Percentiles rank a stretch among this genome's conserved stretches.
phyloP scores from a whole-genome alignment of 176 grass and related monocot genomes.

The Triticum timopheevii region DNA sequence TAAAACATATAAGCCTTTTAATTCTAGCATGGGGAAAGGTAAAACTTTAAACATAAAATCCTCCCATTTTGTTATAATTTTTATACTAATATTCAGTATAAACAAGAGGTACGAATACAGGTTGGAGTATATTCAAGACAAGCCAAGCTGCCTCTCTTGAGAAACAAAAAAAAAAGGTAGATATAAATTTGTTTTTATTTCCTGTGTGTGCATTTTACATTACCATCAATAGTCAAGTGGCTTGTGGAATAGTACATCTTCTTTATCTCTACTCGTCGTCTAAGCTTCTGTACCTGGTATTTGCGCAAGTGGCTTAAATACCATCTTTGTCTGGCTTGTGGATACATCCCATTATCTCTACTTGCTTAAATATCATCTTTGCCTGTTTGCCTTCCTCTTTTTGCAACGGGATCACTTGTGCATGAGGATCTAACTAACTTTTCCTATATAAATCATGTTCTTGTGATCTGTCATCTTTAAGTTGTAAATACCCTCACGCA shows the following conservation, averaged over 20 bases:
- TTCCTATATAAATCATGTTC: background rate
- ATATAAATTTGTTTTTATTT: conserved; percentile 19
- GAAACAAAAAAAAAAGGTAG: conserved; percentile 32
- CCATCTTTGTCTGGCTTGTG: background rate
- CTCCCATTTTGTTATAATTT: background rate
- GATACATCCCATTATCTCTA: background rate
- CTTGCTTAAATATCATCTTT: background rate
- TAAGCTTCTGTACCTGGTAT: background rate
- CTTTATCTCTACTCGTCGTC: background rate
- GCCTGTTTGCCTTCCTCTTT: background rate
- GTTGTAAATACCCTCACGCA: background rate
- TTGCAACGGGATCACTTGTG: background rate
- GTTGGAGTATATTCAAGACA: conserved; percentile 20
- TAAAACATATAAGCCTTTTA: background rate
- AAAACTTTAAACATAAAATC: background rate
- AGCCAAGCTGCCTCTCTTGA: conserved; percentile 4
- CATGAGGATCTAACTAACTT: background rate
- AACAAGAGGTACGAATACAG: conserved; percentile 1
- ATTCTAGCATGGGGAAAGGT: background rate
- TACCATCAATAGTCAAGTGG: background rate
- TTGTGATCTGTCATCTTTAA: background rate
- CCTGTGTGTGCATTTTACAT: background rate
- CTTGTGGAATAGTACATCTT: background rate
- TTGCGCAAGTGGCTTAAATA: background rate
- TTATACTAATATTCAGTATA: background rate